Base-by-base conservation (phyloP, 192 early-diverging fungal genomes). In the Fimicolochytrium jonesii region DNA sequence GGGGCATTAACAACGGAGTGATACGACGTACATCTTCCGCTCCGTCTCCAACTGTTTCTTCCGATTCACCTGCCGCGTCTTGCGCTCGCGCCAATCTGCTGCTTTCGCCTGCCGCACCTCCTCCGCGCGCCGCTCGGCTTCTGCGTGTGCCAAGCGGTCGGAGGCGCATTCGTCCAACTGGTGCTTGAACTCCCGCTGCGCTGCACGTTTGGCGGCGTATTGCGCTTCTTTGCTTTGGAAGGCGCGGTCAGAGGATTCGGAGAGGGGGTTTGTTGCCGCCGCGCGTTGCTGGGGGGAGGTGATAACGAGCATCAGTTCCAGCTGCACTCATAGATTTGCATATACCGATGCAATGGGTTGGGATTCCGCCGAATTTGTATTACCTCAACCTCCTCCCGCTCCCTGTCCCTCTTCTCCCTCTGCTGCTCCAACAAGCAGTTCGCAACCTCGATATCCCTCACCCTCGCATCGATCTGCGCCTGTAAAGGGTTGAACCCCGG, bases 21-120 rank as follows among this genome's bases (percentile, higher is more conserved):
- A n/a, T n/a, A n/a, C 25, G 53, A 41, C 67, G 42, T 41, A 79
- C 77, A 46, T 36, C 46, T 65, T 62, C 65, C 70, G 64, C 61
- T 72, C 52, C 32, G 36, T 46, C 61, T 75, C 70, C 20, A 75
- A 29, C 31, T 63, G 54, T 39, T 72, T 70, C 48, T 71, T 72
- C 47, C 61, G 58, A 23, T 35, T 41, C 15, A 35, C 31, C 55
- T 79, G 77, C 6, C 41, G 9, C 11, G 53, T 32, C 46, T 79
- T 79, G 26, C 70, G 10, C 2, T 30, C 41, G 6, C 42, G 50
- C 77, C 77, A 79, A 0, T 53, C 49, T 18, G 61, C 65, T 18
- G 71, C 53, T 25, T 60, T 48, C 30, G 23, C 28, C 25, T 20
- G 23, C 22, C 64, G 50, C 25, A 54, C 42, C 0, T 56, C 66